Percentiles rank a stretch among this genome's conserved stretches.
phyloP scores from a whole-genome alignment of 129 eudicot genomes.

The Chrysanthemum seticuspe region DNA sequence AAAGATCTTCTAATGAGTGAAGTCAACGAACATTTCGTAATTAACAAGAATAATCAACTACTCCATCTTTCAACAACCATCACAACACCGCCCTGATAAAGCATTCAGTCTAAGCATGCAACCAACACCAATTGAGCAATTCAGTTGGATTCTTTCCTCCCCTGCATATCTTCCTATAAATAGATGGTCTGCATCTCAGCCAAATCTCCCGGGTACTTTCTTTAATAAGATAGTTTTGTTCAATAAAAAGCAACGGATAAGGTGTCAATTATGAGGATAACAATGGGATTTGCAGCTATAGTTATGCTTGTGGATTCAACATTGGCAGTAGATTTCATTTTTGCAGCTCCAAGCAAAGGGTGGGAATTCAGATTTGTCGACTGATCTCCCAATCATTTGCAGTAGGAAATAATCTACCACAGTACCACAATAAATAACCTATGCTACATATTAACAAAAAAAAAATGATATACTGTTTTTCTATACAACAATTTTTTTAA shows the following conservation, averaged over 20 bases:
- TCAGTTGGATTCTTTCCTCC: not conserved
- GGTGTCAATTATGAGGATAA: slow-evolving; percentile 38
- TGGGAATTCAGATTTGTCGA: slow-evolving; percentile 41
- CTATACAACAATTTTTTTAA: too few species aligned
- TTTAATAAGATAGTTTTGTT: slow-evolving; percentile 16
- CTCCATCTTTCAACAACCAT: slow-evolving; percentile 23
- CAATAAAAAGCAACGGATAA: slow-evolving; percentile 15
- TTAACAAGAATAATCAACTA: slow-evolving; percentile 21
- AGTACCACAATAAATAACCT: slow-evolving; percentile 24
- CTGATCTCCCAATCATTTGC: slow-evolving; percentile 46
- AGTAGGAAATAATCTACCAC: slow-evolving; percentile 49
- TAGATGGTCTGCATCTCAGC: not conserved
- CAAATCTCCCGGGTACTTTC: slow-evolving; percentile 16
- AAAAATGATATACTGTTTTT: too few species aligned
- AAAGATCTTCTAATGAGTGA: slow-evolving; percentile 25
- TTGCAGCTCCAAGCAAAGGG: slow-evolving; percentile 51
- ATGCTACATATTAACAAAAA: not conserved
- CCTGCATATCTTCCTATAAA: slow-evolving; percentile 17
- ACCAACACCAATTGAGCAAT: slow-evolving; percentile 29
- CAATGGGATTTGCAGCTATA: slow-evolving; percentile 31
- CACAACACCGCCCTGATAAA: not conserved
- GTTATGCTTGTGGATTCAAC: slow-evolving; percentile 36
- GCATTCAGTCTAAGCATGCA: too few species aligned
- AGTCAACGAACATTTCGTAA: slow-evolving; percentile 31
- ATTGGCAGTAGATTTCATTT: slow-evolving; percentile 47